A percentile compares a stretch with the other conserved stretches of the same genome.
These are phyloP conservation scores for Beauveria varroae DNA, from an alignment of 2,329 filamentous ascomycete genomes.

Conservation along the genomic window DNA sequence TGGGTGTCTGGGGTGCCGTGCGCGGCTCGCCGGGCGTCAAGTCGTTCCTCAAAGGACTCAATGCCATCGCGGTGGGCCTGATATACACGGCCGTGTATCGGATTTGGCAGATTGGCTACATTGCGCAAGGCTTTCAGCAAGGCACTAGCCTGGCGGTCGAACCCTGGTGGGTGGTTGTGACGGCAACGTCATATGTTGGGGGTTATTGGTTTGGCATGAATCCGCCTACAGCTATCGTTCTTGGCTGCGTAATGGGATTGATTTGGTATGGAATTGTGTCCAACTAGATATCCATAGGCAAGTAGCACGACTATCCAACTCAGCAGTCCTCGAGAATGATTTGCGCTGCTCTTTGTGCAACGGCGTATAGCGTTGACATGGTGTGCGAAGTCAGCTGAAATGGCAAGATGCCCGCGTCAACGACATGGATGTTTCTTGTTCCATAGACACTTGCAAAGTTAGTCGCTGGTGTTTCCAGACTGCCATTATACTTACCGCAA, in stretches of 20 bases:
- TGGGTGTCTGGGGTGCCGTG: slow-evolving; percentile 48
- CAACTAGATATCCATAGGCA: not conserved
- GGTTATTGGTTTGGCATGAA: slow-evolving; percentile 24
- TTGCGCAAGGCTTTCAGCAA: slow-evolving; percentile 38
- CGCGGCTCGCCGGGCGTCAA: slow-evolving; percentile 38
- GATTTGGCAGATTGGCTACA: slow-evolving; percentile 54
- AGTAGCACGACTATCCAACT: not conserved
- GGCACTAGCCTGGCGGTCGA: slow-evolving; percentile 49
- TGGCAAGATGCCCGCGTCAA: slow-evolving; percentile 18
- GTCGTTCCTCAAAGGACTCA: slow-evolving; percentile 45
- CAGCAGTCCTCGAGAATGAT: slow-evolving; percentile 15
- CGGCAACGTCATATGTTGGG: slow-evolving; percentile 33
- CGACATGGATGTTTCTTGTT: slow-evolving; percentile 16
- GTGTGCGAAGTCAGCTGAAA: slow-evolving; percentile 17
- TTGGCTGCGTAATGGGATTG: slow-evolving; percentile 28
- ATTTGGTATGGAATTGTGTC: slow-evolving; percentile 23
- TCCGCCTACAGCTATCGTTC: slow-evolving; percentile 25
- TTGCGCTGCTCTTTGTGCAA: slow-evolving; percentile 17
- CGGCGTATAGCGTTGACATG: slow-evolving; percentile 19
- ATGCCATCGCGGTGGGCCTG: slow-evolving; percentile 52
- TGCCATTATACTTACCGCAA: slow-evolving; percentile 11
- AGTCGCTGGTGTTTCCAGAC: not conserved
- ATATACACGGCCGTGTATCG: slow-evolving; percentile 59
- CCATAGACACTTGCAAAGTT: slow-evolving; percentile 15
- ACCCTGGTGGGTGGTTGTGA: slow-evolving; percentile 57